Conservation (phyloP, 768 basidiomycete species). For the Tylopilus sp. region DNA sequence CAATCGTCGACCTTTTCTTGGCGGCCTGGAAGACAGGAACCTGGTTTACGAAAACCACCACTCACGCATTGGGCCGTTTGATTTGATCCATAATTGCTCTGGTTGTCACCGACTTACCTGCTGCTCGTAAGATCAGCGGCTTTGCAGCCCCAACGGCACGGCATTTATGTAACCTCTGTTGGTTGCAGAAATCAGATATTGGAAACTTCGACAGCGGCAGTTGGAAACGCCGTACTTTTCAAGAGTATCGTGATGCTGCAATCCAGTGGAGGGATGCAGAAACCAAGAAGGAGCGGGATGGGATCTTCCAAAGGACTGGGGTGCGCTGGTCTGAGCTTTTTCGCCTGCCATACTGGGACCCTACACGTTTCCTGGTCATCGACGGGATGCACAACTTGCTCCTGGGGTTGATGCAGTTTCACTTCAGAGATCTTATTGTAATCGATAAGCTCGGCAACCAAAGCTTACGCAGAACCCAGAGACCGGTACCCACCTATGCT, state of each 20-base stretch:
- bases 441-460: slow-evolving; percentile 3
- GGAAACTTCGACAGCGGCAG: slow-evolving; percentile 25
- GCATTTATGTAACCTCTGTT: not conserved
- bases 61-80: not conserved
- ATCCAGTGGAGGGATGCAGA: slow-evolving; percentile 10
- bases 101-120: not conserved
- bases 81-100: not conserved
- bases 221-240: slow-evolving; percentile 16
- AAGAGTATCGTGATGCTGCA: slow-evolving; percentile 19
- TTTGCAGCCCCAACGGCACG: not conserved
- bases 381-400: slow-evolving; percentile 39
- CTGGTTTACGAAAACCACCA: slow-evolving; percentile 22
- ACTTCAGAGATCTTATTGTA: slow-evolving; percentile 8
- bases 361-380: slow-evolving; percentile 24
- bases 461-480: not conserved
- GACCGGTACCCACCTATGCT: no score
- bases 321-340: slow-evolving; percentile 30
- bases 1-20: slow-evolving; percentile 34
- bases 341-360: slow-evolving; percentile 36
- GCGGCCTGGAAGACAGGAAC: slow-evolving; percentile 31
- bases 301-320: slow-evolving; percentile 17
- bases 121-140: not conserved
- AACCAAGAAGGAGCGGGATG: slow-evolving; percentile 10
- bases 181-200: slow-evolving; percentile 6
- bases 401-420: slow-evolving; percentile 13